Base-by-base conservation (phyloP, 2,329 filamentous ascomycete species). In the Fonsecaea pedrosoi region DNA sequence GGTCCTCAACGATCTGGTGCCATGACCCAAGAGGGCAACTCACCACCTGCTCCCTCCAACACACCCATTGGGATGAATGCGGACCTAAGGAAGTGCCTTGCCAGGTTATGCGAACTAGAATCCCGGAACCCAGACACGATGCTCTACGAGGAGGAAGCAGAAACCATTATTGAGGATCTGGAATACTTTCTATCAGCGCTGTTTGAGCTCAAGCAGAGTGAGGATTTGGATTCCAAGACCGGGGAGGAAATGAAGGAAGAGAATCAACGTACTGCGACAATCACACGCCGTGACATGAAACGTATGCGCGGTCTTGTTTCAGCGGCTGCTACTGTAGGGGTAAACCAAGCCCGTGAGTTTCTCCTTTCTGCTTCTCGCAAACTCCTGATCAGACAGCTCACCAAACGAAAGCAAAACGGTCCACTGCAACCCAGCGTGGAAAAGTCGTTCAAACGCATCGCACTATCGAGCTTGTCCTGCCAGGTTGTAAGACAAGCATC, bases 161-260 rank as follows among this genome's bases (percentile, higher is more conserved):
- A 54, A 7, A 34, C 50, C 32, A 54, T 54, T 10, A 54, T 34
- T 13, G 21, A 30, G 10, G 50, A 54, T 54, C 50, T 54, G 50
- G 50, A 54, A 54, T 54, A 21, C 30, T 30, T 54, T 54, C 32
- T 54, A 9, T 30, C 21, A 6, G 50, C 18, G 30, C 32, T 54
- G 25, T 9, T 34, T 10, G 21, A 30, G 25, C 32, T 34, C 32
- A 6, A 30, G 32, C 18, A n/a, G 4, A 54, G 18, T 54, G 50
- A 54, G 12, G 21, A 5, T 4, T 6, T 34, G 6, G 21, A 10
- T 30, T 25, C 25, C 25, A 2, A 2, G 25, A 10, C 25, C 6
- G 50, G 18, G 30, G n/a, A 30, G 32, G 30, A 54, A 54, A 13
- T 5, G 15, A 54, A 54, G 50, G 18, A 12, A 54, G 50, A 54